Evolutionary conservation across 331 rosid species (phyloP).

Genomic region (Phaseolus coccineus): DNA sequence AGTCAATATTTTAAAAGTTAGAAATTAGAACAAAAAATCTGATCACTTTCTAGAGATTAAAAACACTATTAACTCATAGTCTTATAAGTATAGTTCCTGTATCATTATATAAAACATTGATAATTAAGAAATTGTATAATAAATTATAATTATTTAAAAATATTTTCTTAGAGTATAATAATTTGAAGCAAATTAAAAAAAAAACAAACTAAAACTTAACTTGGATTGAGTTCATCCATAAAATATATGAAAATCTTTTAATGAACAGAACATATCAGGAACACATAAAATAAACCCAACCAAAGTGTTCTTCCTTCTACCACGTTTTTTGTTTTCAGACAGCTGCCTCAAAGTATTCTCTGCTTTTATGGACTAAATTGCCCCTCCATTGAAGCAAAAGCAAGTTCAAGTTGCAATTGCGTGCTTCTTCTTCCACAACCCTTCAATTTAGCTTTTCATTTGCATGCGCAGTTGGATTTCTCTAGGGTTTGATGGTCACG

Average conservation of each 20-base stretch:
- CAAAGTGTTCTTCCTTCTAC: neutral
- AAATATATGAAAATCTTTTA: no score
- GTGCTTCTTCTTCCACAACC: constrained; percentile 19
- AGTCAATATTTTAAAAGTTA: neutral
- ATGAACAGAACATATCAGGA: neutral
- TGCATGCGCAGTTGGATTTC: constrained; percentile 50
- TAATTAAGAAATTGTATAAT: no score
- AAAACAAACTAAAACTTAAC: no score
- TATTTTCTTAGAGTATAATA: no score
- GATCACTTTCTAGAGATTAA: no score
- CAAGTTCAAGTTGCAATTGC: constrained; percentile 20
- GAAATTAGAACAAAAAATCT: no score
- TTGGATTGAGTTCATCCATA: neutral
- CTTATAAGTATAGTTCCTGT: no score
- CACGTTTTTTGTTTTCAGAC: neutral
- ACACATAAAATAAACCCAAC: neutral
- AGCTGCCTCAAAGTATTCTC: constrained; percentile 23
- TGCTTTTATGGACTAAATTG: constrained; percentile 33
- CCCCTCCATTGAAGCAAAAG: constrained; percentile 1
- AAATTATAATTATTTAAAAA: no score
- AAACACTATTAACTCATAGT: no score
- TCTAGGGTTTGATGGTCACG: constrained; percentile 47
- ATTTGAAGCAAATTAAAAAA: no score
- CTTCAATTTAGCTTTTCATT: constrained; percentile 18
- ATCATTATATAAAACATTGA: no score